Evolutionary conservation across 805 yeast genomes (phyloP).

Genomic region (Priceomyces fermenticarens): DNA sequence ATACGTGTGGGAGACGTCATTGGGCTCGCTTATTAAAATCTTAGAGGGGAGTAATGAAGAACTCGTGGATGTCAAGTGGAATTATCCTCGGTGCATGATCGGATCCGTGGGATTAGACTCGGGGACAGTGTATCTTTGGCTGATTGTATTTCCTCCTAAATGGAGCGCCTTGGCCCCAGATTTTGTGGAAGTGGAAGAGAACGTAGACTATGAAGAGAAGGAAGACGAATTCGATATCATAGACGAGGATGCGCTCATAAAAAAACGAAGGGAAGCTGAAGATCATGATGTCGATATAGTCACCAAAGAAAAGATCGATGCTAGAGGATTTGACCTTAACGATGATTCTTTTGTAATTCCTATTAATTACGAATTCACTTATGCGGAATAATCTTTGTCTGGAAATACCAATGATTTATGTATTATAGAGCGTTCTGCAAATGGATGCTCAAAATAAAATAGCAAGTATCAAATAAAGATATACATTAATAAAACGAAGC

Average conservation of each 20-base stretch:
- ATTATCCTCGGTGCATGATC: conserved; percentile 66
- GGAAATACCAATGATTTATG: not conserved
- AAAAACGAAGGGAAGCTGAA: conserved; percentile 62
- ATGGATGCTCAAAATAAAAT: not conserved
- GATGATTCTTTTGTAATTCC: conserved; percentile 63
- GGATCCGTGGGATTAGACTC: conserved; percentile 84
- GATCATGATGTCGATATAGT: conserved; percentile 62
- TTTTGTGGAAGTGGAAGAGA: conserved; percentile 90
- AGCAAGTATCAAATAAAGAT: too few species aligned
- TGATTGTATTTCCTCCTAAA: conserved; percentile 76
- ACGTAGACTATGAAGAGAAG: conserved; percentile 78
- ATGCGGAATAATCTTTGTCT: not conserved
- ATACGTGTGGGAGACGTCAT: conserved; percentile 87
- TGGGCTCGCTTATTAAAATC: conserved; percentile 86
- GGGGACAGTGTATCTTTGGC: conserved; percentile 82
- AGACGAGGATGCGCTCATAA: conserved; percentile 62
- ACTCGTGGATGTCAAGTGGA: conserved; percentile 84
- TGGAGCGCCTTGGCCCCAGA: conserved; percentile 98
- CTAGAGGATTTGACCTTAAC: conserved; percentile 61
- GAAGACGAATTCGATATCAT: conserved; percentile 90
- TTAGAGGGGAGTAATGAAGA: conserved; percentile 91
- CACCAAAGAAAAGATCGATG: conserved; percentile 63
- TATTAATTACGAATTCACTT: conserved; percentile 25
- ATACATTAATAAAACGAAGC: too few species aligned
- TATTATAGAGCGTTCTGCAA: not conserved